Conservation (phyloP, 306 rosid genomes). For the Vigna hirtella region DNA sequence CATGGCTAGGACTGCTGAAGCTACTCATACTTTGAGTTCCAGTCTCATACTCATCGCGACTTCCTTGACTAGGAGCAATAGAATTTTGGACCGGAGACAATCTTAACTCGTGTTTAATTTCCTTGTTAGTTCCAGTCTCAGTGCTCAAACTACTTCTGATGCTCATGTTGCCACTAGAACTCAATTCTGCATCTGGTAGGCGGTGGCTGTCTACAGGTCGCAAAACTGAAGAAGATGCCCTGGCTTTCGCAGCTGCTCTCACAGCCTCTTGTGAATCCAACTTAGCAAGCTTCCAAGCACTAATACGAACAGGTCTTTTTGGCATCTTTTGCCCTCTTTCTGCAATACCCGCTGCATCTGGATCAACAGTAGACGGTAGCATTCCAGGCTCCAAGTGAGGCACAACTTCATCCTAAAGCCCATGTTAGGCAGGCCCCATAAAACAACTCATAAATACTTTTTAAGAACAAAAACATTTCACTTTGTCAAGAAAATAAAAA, state of each 20-base stretch:
- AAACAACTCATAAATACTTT: constrained; percentile 29
- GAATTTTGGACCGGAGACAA: constrained; percentile 74
- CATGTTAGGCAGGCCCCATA: constrained; percentile 42
- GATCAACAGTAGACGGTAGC: constrained; percentile 96
- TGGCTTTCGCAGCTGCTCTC: constrained; percentile 94
- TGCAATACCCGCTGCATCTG: constrained; percentile 82
- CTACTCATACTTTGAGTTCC: constrained; percentile 97
- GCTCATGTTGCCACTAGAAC: constrained; percentile 91
- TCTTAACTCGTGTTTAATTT: constrained; percentile 66
- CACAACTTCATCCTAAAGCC: constrained; percentile 87
- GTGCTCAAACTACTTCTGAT: constrained; percentile 90
- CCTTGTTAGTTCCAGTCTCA: constrained; percentile 75
- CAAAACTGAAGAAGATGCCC: constrained; percentile 97
- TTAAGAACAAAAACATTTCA: not conserved
- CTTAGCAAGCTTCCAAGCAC: constrained; percentile 98
- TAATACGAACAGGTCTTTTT: constrained; percentile 82
- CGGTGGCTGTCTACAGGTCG: constrained; percentile 78
- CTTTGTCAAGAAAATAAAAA: constrained; percentile 33
- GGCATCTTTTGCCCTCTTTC: constrained; percentile 77
- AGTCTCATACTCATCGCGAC: constrained; percentile 90
- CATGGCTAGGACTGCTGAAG: constrained; percentile 95
- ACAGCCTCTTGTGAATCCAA: constrained; percentile 84
- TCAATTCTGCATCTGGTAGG: constrained; percentile 65
- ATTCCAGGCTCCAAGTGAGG: constrained; percentile 99
- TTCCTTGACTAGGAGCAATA: constrained; percentile 87